These are phyloP conservation scores for Phialophora chinensis DNA, from an alignment of 2,329 filamentous ascomycete species.

Conservation along the genomic window DNA sequence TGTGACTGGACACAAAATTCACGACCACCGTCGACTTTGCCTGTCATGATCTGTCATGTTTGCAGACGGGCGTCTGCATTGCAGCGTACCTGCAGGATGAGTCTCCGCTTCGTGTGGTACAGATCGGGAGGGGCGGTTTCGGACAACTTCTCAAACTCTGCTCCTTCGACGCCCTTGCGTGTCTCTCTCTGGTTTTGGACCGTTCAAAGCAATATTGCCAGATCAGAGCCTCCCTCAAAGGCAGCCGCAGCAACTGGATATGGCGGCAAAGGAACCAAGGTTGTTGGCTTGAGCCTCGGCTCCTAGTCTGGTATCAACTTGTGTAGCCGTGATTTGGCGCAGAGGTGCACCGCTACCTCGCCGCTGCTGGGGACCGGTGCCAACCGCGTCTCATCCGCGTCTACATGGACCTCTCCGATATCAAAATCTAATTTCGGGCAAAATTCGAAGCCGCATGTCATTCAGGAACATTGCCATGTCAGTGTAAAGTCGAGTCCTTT, in stretches of 20 bases:
- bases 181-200: background rate
- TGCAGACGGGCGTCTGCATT: conserved; percentile 21
- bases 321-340: conserved; percentile 19
- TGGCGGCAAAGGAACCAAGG: background rate
- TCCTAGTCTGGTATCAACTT: background rate
- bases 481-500: background rate
- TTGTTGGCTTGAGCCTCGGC: background rate
- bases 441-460: background rate
- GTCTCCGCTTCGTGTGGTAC: conserved; percentile 1
- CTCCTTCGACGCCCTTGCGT: background rate
- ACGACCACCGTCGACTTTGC: background rate
- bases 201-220: background rate
- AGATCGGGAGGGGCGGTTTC: conserved; percentile 2
- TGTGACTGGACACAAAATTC: background rate
- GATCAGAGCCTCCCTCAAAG: background rate
- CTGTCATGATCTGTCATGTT: conserved; percentile 23
- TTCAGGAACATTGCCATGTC: background rate
- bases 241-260: background rate
- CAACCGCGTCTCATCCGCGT: conserved; percentile 5
- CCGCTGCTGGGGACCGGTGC: conserved; percentile 30
- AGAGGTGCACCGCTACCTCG: background rate
- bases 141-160: background rate
- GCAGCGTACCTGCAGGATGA: conserved; percentile 15
- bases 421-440: conserved; percentile 10
- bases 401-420: conserved; percentile 21